Evolutionary conservation across 2,329 filamentous ascomycete genomes (phyloP).

Genomic region (Diaporthe capsici): DNA sequence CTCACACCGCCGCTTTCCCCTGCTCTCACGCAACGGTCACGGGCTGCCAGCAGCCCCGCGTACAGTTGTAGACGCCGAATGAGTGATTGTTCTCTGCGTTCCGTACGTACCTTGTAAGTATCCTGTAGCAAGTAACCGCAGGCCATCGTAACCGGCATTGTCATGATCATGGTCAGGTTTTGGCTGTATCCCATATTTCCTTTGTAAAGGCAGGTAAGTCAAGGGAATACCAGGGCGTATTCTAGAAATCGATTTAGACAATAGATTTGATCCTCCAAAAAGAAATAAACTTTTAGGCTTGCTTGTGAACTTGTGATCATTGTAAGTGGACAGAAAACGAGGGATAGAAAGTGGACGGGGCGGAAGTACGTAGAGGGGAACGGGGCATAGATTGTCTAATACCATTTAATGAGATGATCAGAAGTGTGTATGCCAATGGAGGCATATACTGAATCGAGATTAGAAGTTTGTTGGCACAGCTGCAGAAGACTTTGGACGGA

Average conservation of each 20-base stretch:
- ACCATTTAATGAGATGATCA: not conserved
- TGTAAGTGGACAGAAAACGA: not conserved
- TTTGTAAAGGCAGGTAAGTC: not conserved
- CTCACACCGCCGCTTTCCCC: not conserved
- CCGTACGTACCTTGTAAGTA: not conserved
- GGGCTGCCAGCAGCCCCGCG: not conserved
- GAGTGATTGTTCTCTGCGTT: not conserved
- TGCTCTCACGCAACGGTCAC: not conserved
- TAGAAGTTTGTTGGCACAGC: not conserved
- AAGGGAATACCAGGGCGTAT: not conserved
- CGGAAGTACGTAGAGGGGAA: not conserved
- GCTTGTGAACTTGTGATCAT: not conserved
- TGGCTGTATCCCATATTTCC: not conserved
- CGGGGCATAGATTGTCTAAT: not conserved
- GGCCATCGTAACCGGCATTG: too few relatives aligned
- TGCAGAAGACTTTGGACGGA: not conserved
- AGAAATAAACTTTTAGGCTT: not conserved
- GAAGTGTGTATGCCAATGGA: not conserved
- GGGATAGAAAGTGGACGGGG: not conserved
- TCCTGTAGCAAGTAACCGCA: not conserved
- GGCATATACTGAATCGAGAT: not conserved
- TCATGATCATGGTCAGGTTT: not conserved
- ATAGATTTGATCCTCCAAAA: not conserved
- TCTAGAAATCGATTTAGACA: not conserved
- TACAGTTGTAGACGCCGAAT: not conserved